Conservation (phyloP, 495 filamentous ascomycete species). For the Usnea hakonensis region DNA sequence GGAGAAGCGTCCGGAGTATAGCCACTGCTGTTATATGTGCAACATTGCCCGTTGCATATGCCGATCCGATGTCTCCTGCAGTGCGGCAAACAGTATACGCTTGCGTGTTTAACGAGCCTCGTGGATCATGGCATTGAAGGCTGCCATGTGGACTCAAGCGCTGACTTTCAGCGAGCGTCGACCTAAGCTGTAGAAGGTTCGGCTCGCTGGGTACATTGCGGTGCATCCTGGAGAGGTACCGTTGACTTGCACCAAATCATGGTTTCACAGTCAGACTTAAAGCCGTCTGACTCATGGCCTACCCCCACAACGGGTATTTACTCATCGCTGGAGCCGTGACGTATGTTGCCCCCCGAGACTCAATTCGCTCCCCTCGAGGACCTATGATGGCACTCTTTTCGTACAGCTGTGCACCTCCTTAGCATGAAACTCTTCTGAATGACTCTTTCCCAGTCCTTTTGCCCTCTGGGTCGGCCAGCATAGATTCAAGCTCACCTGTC, state of each 20-base stretch:
- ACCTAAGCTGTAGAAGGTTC: slow-evolving; percentile 3
- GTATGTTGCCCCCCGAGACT: background rate
- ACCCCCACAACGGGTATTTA: background rate
- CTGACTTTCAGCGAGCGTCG: slow-evolving; percentile 3
- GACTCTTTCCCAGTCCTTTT: background rate
- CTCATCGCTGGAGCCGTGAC: background rate
- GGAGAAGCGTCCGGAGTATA: background rate
- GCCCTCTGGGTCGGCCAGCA: background rate
- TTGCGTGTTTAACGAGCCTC: background rate
- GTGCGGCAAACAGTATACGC: background rate
- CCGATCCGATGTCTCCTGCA: background rate
- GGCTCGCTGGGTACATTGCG: background rate
- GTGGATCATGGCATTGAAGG: slow-evolving; percentile 16
- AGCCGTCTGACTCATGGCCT: background rate
- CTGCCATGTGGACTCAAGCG: slow-evolving; percentile 10
- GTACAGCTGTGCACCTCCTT: too few relatives aligned
- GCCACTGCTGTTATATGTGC: slow-evolving; percentile 7
- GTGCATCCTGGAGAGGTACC: background rate
- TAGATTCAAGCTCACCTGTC: background rate
- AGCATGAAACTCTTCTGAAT: background rate
- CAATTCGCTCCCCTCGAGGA: background rate
- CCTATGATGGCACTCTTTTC: background rate
- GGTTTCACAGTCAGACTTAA: background rate
- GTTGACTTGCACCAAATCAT: background rate
- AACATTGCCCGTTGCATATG: slow-evolving; percentile 5